Percentiles rank a stretch among this genome's conserved stretches.
Conservation (phyloP, 768 basidiomycete species). For the Rhodosporidiobolus odoratus region DNA sequence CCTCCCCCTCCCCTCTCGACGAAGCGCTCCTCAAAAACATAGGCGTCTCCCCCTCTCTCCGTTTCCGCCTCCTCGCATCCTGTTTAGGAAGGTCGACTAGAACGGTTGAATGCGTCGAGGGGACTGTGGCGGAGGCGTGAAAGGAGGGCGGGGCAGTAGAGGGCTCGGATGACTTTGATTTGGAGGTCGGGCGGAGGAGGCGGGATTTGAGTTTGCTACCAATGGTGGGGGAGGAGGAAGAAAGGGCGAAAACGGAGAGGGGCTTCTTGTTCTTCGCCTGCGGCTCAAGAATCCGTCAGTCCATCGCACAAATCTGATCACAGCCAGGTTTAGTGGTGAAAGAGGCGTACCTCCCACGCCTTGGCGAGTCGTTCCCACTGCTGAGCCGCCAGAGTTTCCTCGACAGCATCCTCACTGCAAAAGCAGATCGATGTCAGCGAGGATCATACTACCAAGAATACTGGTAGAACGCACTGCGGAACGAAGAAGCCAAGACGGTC, state of each 20-base stretch:
- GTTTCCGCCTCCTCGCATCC: not conserved
- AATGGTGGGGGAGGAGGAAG: not conserved
- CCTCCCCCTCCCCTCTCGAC: not conserved
- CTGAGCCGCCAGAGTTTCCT: not conserved
- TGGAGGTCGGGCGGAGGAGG: too few relatives aligned
- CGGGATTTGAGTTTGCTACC: too few relatives aligned
- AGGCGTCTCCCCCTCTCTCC: not conserved
- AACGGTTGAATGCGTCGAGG: not conserved
- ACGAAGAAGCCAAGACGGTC: not conserved
- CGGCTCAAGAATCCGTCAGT: too few relatives aligned
- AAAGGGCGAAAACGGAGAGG: not conserved
- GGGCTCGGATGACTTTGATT: too few relatives aligned
- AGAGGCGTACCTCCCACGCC: not conserved
- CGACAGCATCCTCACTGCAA: not conserved
- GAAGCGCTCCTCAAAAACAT: not conserved
- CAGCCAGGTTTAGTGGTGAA: not conserved
- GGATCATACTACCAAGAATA: too few relatives aligned
- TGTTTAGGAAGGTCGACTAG: not conserved
- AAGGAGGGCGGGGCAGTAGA: too few relatives aligned
- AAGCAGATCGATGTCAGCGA: too few relatives aligned
- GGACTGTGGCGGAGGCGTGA: not conserved
- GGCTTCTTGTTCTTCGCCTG: not conserved
- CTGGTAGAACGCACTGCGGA: not conserved
- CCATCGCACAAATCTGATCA: not conserved
- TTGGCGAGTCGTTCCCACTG: not conserved